phyloP scores from a whole-genome alignment of 768 basidiomycete species.

The Lactifluus pinguis region DNA sequence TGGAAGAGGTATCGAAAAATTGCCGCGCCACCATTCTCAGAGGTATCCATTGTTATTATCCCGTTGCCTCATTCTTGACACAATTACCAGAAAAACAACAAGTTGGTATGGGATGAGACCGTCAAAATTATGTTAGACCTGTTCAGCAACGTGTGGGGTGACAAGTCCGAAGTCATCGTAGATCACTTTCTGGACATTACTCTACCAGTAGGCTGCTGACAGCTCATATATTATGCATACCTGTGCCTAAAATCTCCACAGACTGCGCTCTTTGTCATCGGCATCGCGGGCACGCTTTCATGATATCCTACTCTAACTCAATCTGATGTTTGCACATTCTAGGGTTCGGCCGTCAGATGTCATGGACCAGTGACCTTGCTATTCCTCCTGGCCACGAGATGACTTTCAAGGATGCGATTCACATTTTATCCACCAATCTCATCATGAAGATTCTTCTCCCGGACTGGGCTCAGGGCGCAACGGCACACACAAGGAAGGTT shows the following conservation, averaged over 20 bases:
- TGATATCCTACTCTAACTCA: neutral
- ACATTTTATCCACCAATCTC: slow-evolving; percentile 33
- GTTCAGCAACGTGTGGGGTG: slow-evolving; percentile 38
- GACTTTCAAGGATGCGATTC: slow-evolving; percentile 43
- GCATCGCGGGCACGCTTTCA: slow-evolving; percentile 32
- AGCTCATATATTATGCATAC: neutral
- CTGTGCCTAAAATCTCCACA: slow-evolving; percentile 17
- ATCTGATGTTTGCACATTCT: neutral
- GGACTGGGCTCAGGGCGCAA: slow-evolving; percentile 31
- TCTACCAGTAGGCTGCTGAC: slow-evolving; percentile 33
- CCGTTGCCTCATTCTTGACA: neutral
- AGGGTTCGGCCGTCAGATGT: slow-evolving; percentile 42
- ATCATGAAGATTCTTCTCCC: slow-evolving; percentile 34
- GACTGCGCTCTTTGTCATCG: slow-evolving; percentile 50
- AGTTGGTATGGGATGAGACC: slow-evolving; percentile 33
- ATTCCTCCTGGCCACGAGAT: slow-evolving; percentile 37
- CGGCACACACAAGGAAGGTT: slow-evolving; percentile 26
- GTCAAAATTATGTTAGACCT: slow-evolving; percentile 26
- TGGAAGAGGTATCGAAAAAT: slow-evolving; percentile 62
- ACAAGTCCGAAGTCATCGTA: slow-evolving; percentile 31
- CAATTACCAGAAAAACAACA: slow-evolving; percentile 27
- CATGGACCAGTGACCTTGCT: slow-evolving; percentile 38
- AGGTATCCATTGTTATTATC: slow-evolving; percentile 28
- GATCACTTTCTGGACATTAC: slow-evolving; percentile 46
- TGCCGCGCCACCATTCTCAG: slow-evolving; percentile 55